These are phyloP conservation scores for Trichoderma sp. DNA, from an alignment of 2,329 filamentous ascomycete genomes.

Conservation along the genomic window DNA sequence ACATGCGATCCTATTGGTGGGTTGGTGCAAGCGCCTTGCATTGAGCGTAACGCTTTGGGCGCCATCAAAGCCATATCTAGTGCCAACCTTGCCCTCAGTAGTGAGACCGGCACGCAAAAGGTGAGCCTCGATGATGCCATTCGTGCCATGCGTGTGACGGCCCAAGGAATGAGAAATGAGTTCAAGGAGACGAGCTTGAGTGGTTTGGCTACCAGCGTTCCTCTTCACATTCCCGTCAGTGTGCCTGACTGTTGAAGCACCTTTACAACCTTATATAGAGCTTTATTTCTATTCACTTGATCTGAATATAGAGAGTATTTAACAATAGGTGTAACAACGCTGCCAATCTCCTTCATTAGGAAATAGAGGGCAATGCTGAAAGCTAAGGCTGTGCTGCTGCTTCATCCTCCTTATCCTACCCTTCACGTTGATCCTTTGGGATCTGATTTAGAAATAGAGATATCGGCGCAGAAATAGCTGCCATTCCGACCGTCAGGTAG, in stretches of 20 bases:
- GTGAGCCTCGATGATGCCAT: conserved; percentile 14
- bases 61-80: conserved; percentile 14
- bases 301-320: not conserved
- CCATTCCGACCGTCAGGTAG: conserved; percentile 40
- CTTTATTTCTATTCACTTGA: not conserved
- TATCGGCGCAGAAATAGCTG: conserved; percentile 33
- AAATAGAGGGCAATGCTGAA: not conserved
- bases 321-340: not conserved
- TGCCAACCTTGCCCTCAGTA: conserved; percentile 8
- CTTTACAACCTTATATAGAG: not conserved
- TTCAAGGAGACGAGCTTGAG: conserved; percentile 17
- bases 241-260: conserved; percentile 4
- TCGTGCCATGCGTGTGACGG: conserved; percentile 7
- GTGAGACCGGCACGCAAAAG: conserved; percentile 13
- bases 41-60: conserved; percentile 13
- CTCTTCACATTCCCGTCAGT: conserved; percentile 9
- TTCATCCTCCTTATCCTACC: conserved; percentile 28
- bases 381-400: not conserved
- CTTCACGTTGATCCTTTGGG: conserved; percentile 38
- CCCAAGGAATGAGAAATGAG: conserved; percentile 11
- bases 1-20: conserved; percentile 10
- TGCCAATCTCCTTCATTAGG: not conserved
- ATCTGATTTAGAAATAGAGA: conserved; percentile 39
- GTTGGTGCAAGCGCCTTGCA: conserved; percentile 7
- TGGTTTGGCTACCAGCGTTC: conserved; percentile 4